Base-by-base conservation (phyloP, 495 filamentous ascomycete species). In the Tuber aestivum region DNA sequence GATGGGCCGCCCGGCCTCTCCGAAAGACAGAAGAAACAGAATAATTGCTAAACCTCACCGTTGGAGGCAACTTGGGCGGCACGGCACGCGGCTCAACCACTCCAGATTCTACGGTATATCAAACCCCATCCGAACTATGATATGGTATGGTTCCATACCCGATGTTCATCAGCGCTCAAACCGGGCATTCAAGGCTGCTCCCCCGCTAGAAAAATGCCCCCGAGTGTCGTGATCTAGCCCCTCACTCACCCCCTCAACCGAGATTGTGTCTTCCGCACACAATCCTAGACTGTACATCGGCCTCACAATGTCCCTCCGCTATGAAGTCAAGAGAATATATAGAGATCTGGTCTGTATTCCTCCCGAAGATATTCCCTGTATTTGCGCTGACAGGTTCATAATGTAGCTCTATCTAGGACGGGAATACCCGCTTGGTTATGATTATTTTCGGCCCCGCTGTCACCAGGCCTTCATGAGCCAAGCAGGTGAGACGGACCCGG, bases 291-390 rank as follows among this genome's bases (percentile, higher is more conserved):
- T n/a, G 65, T 70, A 40, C 27, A 72, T 74, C 72, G 23, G 73
- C 32, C 16, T 70, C 48, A 37, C 48, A 72, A 80, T 76, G 38
- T 86, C 87, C 74, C 88, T 97, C 8, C 89, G 94, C 70, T 86
- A 88, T 71, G 90, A 97, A 82, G 95, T 97, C 44, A 93, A 97
- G 72, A 87, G 88, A 32, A 89, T 97, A 72, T 99, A 99, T 87
- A 97, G 97, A 90, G 92, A 83, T 10, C 81, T 83, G 21, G 94
- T 93, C 83, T 21, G 83, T 78, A 45, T n/a, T 35, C 41, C 35
- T n/a, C 12, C 21, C 14, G 32, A 35, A 65, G 14, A 27, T 16
- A 65, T 32, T 45, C 56, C 70, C 18, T 21, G 41, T 69, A 72
- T 9, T 56, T 75, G 40, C 65, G 32, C 76, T 79, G 65, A 79